Conservation (phyloP, 1,139 yeast species). For the Yamadazyma triangularis region DNA sequence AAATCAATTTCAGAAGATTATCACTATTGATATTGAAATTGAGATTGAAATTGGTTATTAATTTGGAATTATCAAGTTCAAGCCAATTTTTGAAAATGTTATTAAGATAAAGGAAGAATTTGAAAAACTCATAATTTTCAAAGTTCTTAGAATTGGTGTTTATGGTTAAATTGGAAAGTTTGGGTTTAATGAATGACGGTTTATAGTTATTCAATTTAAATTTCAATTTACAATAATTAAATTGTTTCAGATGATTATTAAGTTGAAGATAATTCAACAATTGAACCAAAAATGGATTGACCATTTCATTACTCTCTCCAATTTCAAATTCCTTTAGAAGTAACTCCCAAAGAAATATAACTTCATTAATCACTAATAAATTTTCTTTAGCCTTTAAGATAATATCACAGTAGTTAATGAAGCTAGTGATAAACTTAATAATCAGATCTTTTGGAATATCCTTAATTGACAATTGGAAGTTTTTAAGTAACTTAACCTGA, state of each 20-base stretch:
- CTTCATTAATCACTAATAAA: conserved; percentile 11
- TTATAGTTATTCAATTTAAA: conserved; percentile 4
- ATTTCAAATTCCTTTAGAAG: conserved; percentile 5
- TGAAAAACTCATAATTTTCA: conserved; percentile 13
- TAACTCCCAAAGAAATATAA: conserved; percentile 12
- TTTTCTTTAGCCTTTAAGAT: conserved; percentile 3
- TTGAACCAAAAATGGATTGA: conserved; percentile 9
- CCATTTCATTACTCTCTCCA: conserved; percentile 7
- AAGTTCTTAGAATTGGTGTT: conserved; percentile 11
- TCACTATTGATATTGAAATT: conserved; percentile 11
- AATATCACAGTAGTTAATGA: conserved; percentile 7
- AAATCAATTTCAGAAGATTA: conserved; percentile 19
- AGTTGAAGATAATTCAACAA: conserved; percentile 6
- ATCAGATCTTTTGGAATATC: conserved; percentile 4
- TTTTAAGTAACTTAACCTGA: conserved; percentile 10
- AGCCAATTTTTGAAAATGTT: conserved; percentile 20
- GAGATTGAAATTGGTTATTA: conserved; percentile 12
- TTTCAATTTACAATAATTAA: conserved; percentile 12
- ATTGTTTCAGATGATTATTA: conserved; percentile 11
- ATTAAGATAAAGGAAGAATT: conserved; percentile 29
- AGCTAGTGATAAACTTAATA: conserved; percentile 6
- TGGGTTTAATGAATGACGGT: conserved; percentile 6
- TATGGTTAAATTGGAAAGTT: conserved; percentile 9
- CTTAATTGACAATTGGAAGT: conserved; percentile 4
- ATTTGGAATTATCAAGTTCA: conserved; percentile 15